A percentile compares a stretch with the other conserved stretches of the same genome.
Evolutionary conservation across 805 yeast genomes (phyloP).

Genomic region (Suhomyces kilbournensis): DNA sequence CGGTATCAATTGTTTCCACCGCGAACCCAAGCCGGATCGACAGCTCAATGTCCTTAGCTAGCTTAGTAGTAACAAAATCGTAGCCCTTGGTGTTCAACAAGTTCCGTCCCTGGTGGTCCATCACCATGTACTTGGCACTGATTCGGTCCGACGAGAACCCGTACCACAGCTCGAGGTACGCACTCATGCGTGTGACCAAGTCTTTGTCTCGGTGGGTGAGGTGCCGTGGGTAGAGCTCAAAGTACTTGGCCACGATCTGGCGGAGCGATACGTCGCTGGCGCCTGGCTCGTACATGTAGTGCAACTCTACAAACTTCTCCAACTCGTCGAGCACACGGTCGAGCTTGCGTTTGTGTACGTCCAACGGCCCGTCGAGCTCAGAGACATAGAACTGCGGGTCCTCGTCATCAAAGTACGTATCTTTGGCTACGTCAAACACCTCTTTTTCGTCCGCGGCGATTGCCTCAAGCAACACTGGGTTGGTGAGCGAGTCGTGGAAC

Average conservation of each 20-base stretch:
- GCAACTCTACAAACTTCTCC: constrained; percentile 54
- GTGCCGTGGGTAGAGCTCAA: constrained; percentile 43
- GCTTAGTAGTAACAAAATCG: constrained; percentile 46
- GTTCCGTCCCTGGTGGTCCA: constrained; percentile 76
- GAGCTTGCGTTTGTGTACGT: constrained; percentile 24
- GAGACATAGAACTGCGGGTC: constrained; percentile 23
- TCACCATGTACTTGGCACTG: constrained; percentile 66
- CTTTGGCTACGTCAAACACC: constrained; percentile 18
- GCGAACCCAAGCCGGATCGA: constrained; percentile 28
- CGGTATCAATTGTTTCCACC: constrained; percentile 15
- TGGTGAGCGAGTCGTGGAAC: constrained; percentile 81
- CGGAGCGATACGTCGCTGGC: constrained; percentile 50
- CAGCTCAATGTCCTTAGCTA: constrained; percentile 34
- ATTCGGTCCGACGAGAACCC: constrained; percentile 66
- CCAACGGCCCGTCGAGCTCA: constrained; percentile 31
- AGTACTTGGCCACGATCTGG: constrained; percentile 47
- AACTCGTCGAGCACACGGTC: constrained; percentile 51
- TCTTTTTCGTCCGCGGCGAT: constrained; percentile 10
- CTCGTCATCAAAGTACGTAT: constrained; percentile 50
- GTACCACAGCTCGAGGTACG: constrained; percentile 75
- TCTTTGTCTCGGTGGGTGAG: constrained; percentile 50
- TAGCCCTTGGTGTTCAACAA: constrained; percentile 66
- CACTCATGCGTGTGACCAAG: constrained; percentile 49
- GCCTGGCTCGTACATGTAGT: constrained; percentile 49
- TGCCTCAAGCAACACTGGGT: constrained; percentile 38